Evolutionary conservation across 352 stramenopile genomes (phyloP).

Genomic region (Globisporangium radiosum): DNA sequence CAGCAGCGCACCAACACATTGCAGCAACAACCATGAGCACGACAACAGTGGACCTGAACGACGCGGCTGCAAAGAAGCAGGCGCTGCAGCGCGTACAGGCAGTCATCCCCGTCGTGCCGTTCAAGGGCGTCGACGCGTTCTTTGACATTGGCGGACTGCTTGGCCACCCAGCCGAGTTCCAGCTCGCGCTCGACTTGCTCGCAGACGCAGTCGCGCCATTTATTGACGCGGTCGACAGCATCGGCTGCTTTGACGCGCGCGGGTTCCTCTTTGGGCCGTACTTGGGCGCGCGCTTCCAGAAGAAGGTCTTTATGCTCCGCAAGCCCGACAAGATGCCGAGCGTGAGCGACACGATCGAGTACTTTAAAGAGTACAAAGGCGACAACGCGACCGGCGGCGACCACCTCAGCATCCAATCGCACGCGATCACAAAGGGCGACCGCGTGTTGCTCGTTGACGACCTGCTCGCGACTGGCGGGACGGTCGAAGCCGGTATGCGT

Average conservation of each 20-base stretch:
- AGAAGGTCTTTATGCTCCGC: constrained; percentile 98
- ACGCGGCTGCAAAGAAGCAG: constrained; percentile 41
- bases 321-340: constrained; percentile 98
- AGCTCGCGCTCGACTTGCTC: constrained; percentile 92
- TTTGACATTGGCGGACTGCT: constrained; percentile 97
- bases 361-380: constrained; percentile 92
- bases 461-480: constrained; percentile 95
- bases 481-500: constrained; percentile 82
- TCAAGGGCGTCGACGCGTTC: constrained; percentile 94
- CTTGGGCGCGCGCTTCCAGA: constrained; percentile 92
- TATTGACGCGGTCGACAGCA: constrained; percentile 56
- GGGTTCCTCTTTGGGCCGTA: constrained; percentile 97
- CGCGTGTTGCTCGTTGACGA: constrained; percentile 96
- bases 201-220: constrained; percentile 54
- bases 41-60: constrained; percentile 35
- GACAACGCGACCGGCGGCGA: constrained; percentile 81
- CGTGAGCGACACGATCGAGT: constrained; percentile 86
- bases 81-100: constrained; percentile 65
- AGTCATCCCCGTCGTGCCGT: constrained; percentile 93
- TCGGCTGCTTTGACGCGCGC: constrained; percentile 93
- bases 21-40: constrained; percentile 20
- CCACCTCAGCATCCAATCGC: constrained; percentile 81
- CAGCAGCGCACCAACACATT: background rate
- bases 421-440: constrained; percentile 67
- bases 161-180: constrained; percentile 82